Evolutionary conservation across 2,329 filamentous ascomycete genomes (phyloP).

Genomic region (Alternaria conjuncta): DNA sequence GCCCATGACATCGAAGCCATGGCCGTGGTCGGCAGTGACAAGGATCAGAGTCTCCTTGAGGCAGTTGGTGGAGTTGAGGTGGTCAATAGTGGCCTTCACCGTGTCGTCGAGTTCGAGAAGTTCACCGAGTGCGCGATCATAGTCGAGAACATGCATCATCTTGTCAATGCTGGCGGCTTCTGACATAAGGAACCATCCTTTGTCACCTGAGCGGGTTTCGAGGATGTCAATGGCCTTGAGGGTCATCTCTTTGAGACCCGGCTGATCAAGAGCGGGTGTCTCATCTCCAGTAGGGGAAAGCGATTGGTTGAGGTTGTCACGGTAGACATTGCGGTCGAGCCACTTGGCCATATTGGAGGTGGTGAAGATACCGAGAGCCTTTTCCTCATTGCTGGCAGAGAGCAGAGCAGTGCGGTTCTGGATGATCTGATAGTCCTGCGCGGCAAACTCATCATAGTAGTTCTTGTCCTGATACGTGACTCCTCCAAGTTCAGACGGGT

Average conservation of each 20-base stretch:
- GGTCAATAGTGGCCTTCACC: conserved; percentile 73
- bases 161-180: conserved; percentile 88
- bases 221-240: conserved; percentile 84
- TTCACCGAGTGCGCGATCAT: conserved; percentile 83
- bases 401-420: conserved; percentile 76
- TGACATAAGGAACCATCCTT: conserved; percentile 87
- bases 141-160: conserved; percentile 85
- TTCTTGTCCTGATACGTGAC: conserved; percentile 73
- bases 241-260: conserved; percentile 88
- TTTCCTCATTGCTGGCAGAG: conserved; percentile 62
- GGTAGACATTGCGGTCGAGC: conserved; percentile 84
- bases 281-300: conserved; percentile 73
- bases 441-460: conserved; percentile 73
- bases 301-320: conserved; percentile 69
- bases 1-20: conserved; percentile 87
- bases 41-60: conserved; percentile 79
- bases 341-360: conserved; percentile 79
- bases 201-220: conserved; percentile 66
- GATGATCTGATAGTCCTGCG: conserved; percentile 74
- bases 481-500: conserved; percentile 59
- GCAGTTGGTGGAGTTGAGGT: conserved; percentile 69
- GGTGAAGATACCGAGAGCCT: conserved; percentile 79
- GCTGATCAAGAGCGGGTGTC: conserved; percentile 72
- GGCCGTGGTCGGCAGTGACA: conserved; percentile 86
- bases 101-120: conserved; percentile 87